Evolutionary conservation across 345 rosid genomes (phyloP), one percentile per base, ranked within the genome.

Genomic region (Iberis pinnata): DNA sequence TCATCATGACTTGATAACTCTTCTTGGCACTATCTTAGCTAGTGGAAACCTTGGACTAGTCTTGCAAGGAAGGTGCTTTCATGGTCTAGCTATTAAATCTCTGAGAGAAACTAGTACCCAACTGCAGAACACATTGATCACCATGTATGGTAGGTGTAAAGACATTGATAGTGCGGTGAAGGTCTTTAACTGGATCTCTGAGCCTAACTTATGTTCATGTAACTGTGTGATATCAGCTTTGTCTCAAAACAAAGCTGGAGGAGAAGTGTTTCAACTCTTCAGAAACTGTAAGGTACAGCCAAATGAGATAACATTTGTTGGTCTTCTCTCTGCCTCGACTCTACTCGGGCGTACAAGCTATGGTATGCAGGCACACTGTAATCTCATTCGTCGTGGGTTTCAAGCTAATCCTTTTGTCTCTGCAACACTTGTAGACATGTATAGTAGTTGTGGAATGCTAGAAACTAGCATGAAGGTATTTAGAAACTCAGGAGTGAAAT

Each of bases 151-250:
- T 43, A 79, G 84, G 75, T 78, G 69, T 39, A 50, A 59, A 45
- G 75, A 83, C 54, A 60, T 56, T 2, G 71, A 63, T 37, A 72
- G 78, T 60, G 81, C 88, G 35, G 58, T 55, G 43, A 49, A 42
- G 20, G 80, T 76, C 47, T 78, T 78, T 68, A 14, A 24, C 50
- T 63, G 61, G 24, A 63, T 67, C 31, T 43, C 61, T 18, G 61
- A 68, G 39, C 69, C 52, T 53, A 84, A 84, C 71, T 64, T 79
- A 61, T 80, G 85, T 70, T 72, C 92, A 4, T 81, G 85, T 81
- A 81, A 81, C 69, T 78, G 85, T 66, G 62, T 77, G 72, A 81
- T 84, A 49, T 78, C 85, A 38, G 78, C 76, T 47, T 68, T 75
- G 50, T 73, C 81, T 58, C 85, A 77, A 69, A 83, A 83, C 17